Conservation (phyloP, 345 rosid genomes). For the Linum lewisii region DNA sequence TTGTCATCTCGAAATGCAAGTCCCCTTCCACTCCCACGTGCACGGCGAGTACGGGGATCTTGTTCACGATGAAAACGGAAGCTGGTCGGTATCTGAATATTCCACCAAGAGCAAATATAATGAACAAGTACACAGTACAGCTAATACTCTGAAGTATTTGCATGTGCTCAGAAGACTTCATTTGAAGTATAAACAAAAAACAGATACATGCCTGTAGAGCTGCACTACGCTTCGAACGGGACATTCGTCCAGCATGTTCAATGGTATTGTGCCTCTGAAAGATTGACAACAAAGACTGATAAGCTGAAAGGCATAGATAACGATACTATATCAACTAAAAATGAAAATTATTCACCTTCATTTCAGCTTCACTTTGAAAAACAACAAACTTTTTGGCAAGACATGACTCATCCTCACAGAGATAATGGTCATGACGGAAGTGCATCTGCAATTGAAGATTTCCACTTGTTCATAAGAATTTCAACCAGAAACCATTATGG, state of each 20-base stretch:
- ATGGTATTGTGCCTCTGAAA: conserved; percentile 20
- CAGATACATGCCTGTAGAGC: conserved; percentile 12
- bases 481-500: neutral
- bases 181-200: conserved; percentile 1
- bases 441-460: conserved; percentile 12
- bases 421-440: conserved; percentile 17
- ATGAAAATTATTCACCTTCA: conserved; percentile 10
- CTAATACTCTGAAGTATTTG: neutral
- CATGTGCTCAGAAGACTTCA: neutral
- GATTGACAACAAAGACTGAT: neutral
- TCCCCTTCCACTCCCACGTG: conserved; percentile 6
- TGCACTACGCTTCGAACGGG: conserved; percentile 18
- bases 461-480: neutral
- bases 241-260: conserved; percentile 20
- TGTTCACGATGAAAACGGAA: conserved; percentile 14
- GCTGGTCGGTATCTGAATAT: conserved; percentile 16
- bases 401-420: conserved; percentile 22
- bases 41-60: neutral
- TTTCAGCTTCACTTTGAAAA: conserved; percentile 18
- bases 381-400: conserved; percentile 23
- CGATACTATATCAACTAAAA: neutral
- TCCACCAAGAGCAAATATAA: neutral
- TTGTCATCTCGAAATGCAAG: neutral
- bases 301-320: neutral
- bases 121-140: neutral